A percentile compares a stretch with the other conserved stretches of the same genome.
Conservation (phyloP, 176 grass and related monocot genomes). For the Cenchrus fungigraminus region DNA sequence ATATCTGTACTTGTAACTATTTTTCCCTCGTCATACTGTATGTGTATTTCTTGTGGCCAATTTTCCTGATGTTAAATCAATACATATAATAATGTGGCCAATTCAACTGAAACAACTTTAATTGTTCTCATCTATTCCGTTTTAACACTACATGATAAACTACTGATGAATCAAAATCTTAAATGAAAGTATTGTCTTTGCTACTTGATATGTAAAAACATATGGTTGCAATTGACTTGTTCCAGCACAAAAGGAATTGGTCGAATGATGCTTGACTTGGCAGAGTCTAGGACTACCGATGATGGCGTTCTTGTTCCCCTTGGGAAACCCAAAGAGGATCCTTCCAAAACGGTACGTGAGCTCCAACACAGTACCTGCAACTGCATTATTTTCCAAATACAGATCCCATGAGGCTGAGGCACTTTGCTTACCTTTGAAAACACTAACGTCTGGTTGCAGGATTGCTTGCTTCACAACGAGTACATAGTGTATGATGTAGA, state of each 20-base stretch:
- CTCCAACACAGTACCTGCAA: not conserved
- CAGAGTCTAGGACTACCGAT: conserved; percentile 52
- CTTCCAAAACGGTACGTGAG: conserved; percentile 48
- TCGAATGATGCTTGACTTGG: conserved; percentile 54
- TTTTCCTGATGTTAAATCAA: not conserved
- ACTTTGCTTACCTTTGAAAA: not conserved
- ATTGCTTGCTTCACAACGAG: conserved; percentile 85
- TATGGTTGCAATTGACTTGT: too few species aligned
- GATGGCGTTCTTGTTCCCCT: conserved; percentile 72
- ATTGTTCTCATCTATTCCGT: too few species aligned
- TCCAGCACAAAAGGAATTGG: conserved; percentile 71
- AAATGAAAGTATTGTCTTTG: too few species aligned
- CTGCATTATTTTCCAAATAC: not conserved
- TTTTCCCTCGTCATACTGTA: not conserved
- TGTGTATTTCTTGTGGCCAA: not conserved
- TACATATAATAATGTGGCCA: not conserved
- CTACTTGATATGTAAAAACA: too few species aligned
- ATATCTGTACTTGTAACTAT: not conserved
- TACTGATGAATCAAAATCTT: too few species aligned
- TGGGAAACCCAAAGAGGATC: conserved; percentile 68
- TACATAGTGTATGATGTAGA: conserved; percentile 92
- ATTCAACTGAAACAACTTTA: too few species aligned
- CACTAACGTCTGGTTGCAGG: conserved; percentile 56
- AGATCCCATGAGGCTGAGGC: not conserved
- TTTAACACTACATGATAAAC: too few species aligned